Evolutionary conservation across 441 rosid species (phyloP).

Genomic region (Syzygium syzygioides): DNA sequence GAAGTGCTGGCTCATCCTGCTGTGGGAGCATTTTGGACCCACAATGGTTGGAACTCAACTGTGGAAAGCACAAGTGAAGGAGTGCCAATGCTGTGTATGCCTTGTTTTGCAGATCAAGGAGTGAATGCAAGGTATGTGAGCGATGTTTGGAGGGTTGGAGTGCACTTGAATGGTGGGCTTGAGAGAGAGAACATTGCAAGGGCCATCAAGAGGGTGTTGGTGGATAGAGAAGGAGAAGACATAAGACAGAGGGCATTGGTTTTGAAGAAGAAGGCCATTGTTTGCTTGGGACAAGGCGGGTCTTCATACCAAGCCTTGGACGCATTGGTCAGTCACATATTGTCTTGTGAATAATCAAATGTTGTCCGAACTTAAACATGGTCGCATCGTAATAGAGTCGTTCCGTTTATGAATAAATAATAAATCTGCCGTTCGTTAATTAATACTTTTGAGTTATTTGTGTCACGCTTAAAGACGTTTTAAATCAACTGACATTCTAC

Average conservation of each 20-base stretch:
- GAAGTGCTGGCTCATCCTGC: slow-evolving; percentile 6
- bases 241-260: slow-evolving; percentile 20
- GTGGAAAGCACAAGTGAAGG: slow-evolving; percentile 40
- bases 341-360: neutral
- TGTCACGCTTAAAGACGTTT: too few species aligned
- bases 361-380: too few species aligned
- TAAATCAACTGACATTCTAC: too few species aligned
- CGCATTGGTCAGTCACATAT: slow-evolving; percentile 5
- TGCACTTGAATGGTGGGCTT: slow-evolving; percentile 17
- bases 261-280: slow-evolving; percentile 21
- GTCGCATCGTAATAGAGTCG: too few species aligned
- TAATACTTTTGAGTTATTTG: too few species aligned
- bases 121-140: slow-evolving; percentile 23
- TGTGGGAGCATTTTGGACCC: slow-evolving; percentile 5
- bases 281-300: slow-evolving; percentile 21
- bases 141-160: slow-evolving; percentile 32
- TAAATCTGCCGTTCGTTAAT: too few species aligned
- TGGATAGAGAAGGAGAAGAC: slow-evolving; percentile 19
- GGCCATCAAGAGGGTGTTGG: slow-evolving; percentile 18
- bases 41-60: slow-evolving; percentile 32
- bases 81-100: slow-evolving; percentile 40
- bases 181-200: slow-evolving; percentile 28
- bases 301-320: slow-evolving; percentile 27
- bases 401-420: too few species aligned
- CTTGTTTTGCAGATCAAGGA: slow-evolving; percentile 33